phyloP scores from a whole-genome alignment of 257 asterid species.

The Solanum megistacrolobum region DNA sequence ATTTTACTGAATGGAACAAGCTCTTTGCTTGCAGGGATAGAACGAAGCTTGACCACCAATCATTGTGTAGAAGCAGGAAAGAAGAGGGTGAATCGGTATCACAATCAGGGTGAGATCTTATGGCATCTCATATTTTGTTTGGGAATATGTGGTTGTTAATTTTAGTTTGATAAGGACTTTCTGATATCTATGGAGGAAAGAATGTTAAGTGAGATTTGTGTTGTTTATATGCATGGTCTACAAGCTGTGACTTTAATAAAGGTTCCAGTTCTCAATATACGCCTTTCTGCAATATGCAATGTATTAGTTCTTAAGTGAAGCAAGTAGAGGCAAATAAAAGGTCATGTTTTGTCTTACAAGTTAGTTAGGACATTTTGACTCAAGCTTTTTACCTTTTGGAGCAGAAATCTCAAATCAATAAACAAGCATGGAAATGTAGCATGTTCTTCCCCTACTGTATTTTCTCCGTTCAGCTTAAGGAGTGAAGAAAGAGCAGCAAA shows the following conservation, averaged over 20 bases:
- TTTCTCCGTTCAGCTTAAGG: conserved; percentile 56
- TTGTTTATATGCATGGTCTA: neutral
- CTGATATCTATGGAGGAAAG: neutral
- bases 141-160: neutral
- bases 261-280: neutral
- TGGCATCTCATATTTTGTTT: neutral
- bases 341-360: neutral
- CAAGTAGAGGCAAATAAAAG: neutral
- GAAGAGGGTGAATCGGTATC: conserved; percentile 18
- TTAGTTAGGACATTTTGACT: neutral
- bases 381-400: neutral
- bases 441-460: conserved; percentile 22
- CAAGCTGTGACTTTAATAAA: neutral
- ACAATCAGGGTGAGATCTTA: conserved; percentile 30
- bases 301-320: neutral
- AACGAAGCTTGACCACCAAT: conserved; percentile 13
- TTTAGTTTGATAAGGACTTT: neutral
- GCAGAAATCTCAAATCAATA: conserved; percentile 38
- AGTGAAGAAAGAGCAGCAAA: conserved; percentile 83
- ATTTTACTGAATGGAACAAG: neutral
- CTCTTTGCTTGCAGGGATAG: conserved; percentile 30
- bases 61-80: conserved; percentile 22
- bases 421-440: conserved; percentile 19
- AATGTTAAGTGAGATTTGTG: neutral
- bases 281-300: neutral